Percentiles rank a stretch among this genome's conserved stretches.
Evolutionary conservation across 371 early-diverging fungal species (phyloP).

Genomic region (Mortierella sp.): DNA sequence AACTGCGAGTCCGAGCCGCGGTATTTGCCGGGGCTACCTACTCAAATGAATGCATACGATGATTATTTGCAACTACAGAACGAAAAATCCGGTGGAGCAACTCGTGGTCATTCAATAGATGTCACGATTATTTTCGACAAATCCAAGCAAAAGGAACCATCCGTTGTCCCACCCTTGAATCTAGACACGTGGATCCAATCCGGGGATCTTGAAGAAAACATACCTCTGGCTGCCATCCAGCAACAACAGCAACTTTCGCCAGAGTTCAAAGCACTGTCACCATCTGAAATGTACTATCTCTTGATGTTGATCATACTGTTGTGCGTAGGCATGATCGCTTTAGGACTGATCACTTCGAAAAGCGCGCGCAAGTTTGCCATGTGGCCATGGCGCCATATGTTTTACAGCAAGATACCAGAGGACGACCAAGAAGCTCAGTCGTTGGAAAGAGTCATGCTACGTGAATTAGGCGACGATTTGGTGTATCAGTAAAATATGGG

Average conservation of each 20-base stretch:
- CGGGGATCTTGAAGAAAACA: constrained; percentile 4
- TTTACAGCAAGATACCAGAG: constrained; percentile 22
- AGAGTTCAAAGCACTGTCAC: neutral
- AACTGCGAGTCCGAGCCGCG: constrained; percentile 17
- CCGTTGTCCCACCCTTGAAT: neutral
- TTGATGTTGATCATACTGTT: constrained; percentile 16
- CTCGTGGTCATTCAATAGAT: constrained; percentile 4
- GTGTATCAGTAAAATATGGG: constrained; percentile 19
- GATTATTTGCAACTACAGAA: constrained; percentile 15
- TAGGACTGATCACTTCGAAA: constrained; percentile 17
- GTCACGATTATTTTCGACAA: constrained; percentile 11
- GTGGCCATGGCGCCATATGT: constrained; percentile 26
- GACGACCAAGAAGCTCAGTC: constrained; percentile 10
- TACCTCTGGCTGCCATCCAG: neutral
- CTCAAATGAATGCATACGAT: constrained; percentile 27
- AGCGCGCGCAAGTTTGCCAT: constrained; percentile 9
- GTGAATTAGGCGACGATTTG: constrained; percentile 31
- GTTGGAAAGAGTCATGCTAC: constrained; percentile 31
- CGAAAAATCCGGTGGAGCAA: neutral
- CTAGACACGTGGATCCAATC: constrained; percentile 12
- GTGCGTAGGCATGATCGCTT: constrained; percentile 1
- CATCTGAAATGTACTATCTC: constrained; percentile 21
- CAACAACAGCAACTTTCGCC: neutral
- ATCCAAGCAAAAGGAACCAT: neutral
- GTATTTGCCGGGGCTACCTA: constrained; percentile 19